Conservation (phyloP, 441 rosid species). For the Lepidium campestre region DNA sequence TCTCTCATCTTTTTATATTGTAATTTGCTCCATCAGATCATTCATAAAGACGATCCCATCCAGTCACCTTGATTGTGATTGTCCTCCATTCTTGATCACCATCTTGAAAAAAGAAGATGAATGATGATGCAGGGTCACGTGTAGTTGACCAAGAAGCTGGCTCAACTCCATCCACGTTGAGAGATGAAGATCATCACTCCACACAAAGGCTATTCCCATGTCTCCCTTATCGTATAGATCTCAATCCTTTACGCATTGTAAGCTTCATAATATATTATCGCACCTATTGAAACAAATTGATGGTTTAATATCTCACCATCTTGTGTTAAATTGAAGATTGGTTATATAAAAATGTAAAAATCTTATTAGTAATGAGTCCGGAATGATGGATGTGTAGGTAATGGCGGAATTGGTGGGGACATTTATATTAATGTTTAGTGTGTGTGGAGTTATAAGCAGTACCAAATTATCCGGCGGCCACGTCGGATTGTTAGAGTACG, state of each 20-base stretch:
- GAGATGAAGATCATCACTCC: slow-evolving; percentile 12
- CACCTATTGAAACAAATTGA: too few relatives aligned
- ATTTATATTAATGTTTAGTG: slow-evolving; percentile 61
- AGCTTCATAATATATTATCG: too few relatives aligned
- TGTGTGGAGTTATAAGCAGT: slow-evolving; percentile 59
- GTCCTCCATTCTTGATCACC: background rate
- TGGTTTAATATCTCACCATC: too few relatives aligned
- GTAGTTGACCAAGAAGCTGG: slow-evolving; percentile 27
- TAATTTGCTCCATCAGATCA: slow-evolving; percentile 13
- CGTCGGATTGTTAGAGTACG: slow-evolving; percentile 64
- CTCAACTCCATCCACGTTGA: slow-evolving; percentile 24
- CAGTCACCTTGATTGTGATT: background rate
- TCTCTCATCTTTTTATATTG: slow-evolving; percentile 1
- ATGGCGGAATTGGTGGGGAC: slow-evolving; percentile 71
- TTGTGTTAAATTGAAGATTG: too few relatives aligned
- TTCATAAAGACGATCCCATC: slow-evolving; percentile 15
- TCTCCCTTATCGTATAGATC: slow-evolving; percentile 19
- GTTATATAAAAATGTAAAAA: background rate
- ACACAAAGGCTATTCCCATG: slow-evolving; percentile 9
- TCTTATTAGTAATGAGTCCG: background rate
- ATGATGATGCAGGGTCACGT: slow-evolving; percentile 20
- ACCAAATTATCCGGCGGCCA: slow-evolving; percentile 46
- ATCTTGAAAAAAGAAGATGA: slow-evolving; percentile 9
- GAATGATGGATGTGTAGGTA: slow-evolving; percentile 40
- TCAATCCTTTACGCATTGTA: slow-evolving; percentile 29